A percentile compares a stretch with the other conserved stretches of the same genome.
These are phyloP conservation scores for Phytopythium oedochilum DNA, from an alignment of 352 stramenopile genomes.

Conservation along the genomic window DNA sequence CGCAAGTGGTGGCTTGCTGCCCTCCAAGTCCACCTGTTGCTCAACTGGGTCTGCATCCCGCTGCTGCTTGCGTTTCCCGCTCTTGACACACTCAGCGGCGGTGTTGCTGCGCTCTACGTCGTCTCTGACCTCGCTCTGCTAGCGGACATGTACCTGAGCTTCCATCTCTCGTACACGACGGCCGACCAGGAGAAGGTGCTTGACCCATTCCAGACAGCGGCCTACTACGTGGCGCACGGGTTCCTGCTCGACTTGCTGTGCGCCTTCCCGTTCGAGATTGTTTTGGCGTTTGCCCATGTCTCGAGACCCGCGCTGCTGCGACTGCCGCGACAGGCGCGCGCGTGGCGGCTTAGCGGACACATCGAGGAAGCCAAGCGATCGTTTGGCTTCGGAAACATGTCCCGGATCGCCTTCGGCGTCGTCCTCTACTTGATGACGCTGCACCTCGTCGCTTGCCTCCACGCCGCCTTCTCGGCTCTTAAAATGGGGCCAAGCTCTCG, in stretches of 20 bases:
- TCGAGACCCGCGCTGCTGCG: slow-evolving; percentile 19
- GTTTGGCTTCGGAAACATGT: slow-evolving; percentile 10
- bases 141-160: slow-evolving; percentile 43
- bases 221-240: slow-evolving; percentile 16
- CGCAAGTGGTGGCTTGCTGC: slow-evolving; percentile 33
- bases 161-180: slow-evolving; percentile 27
- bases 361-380: slow-evolving; percentile 26
- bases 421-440: slow-evolving; percentile 17
- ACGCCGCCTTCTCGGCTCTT: slow-evolving; percentile 1
- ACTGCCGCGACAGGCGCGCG: slow-evolving; percentile 24
- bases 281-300: slow-evolving; percentile 11
- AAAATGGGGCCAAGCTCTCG: background rate
- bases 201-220: slow-evolving; percentile 15
- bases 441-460: slow-evolving; percentile 24
- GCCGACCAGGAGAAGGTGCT: slow-evolving; percentile 22
- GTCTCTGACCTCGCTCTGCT: slow-evolving; percentile 30
- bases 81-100: slow-evolving; percentile 12
- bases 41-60: slow-evolving; percentile 35
- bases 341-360: slow-evolving; percentile 30
- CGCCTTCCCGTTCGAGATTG: slow-evolving; percentile 32
- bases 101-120: slow-evolving; percentile 14
- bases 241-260: slow-evolving; percentile 36
- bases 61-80: slow-evolving; percentile 35
- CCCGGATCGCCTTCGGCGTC: slow-evolving; percentile 6
- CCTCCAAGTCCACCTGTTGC: slow-evolving; percentile 32